phyloP scores from a whole-genome alignment of 2,329 filamentous ascomycete genomes.

The Lecanosticta acicola region DNA sequence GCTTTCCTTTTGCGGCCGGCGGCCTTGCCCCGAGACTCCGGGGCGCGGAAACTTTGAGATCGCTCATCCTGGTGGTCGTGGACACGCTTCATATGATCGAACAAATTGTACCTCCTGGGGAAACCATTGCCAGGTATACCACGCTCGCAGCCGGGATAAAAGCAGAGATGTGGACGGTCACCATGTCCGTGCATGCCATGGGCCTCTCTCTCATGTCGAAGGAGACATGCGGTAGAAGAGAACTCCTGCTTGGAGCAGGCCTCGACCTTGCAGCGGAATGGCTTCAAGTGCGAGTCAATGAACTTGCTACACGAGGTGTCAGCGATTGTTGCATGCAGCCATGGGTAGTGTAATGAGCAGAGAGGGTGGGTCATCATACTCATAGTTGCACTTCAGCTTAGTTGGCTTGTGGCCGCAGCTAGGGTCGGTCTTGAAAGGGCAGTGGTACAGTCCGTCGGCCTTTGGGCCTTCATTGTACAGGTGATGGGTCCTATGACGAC shows the following conservation, averaged over 20 bases:
- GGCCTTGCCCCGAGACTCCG: slow-evolving; percentile 15
- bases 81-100: slow-evolving; percentile 95
- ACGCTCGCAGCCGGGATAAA: slow-evolving; percentile 81
- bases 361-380: slow-evolving; percentile 60
- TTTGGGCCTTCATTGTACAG: slow-evolving; percentile 63
- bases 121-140: slow-evolving; percentile 79
- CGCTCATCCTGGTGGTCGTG: slow-evolving; percentile 54
- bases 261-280: slow-evolving; percentile 85
- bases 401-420: slow-evolving; percentile 87
- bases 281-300: slow-evolving; percentile 92
- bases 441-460: slow-evolving; percentile 82
- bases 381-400: slow-evolving; percentile 98
- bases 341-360: too few relatives aligned
- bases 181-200: slow-evolving; percentile 94
- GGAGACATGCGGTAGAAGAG: slow-evolving; percentile 89
- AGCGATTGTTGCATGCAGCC: neutral
- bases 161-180: slow-evolving; percentile 85
- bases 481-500: slow-evolving; percentile 48
- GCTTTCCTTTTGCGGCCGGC: slow-evolving; percentile 29
- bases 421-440: slow-evolving; percentile 65
- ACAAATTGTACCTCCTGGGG: slow-evolving; percentile 89
- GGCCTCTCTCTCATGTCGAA: slow-evolving; percentile 91
- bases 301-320: slow-evolving; percentile 65
- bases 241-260: slow-evolving; percentile 82
- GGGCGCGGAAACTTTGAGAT: slow-evolving; percentile 4